Evolutionary conservation across 352 stramenopile species (phyloP).

Genomic region (Pilasporangium apinafurcum): DNA sequence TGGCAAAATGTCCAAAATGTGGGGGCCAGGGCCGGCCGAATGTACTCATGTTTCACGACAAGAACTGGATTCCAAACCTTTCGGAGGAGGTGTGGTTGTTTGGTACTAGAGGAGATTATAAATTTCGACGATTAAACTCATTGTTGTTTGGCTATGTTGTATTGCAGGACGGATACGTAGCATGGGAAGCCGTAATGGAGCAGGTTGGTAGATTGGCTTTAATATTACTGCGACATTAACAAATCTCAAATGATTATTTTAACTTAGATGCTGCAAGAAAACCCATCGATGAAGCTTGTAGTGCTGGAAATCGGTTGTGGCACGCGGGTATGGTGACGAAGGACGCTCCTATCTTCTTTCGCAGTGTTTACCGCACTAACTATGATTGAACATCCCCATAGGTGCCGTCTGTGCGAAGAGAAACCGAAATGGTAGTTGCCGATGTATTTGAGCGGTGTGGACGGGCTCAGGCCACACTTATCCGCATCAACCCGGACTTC

Average conservation of each 20-base stretch:
- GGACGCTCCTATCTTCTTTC: neutral
- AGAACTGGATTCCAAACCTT: conserved; percentile 72
- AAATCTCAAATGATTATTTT: neutral
- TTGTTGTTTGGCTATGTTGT: neutral
- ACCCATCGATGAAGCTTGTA: conserved; percentile 52
- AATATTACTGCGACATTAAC: neutral
- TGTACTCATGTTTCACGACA: conserved; percentile 91
- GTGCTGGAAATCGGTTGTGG: conserved; percentile 84
- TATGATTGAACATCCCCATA: conserved; percentile 10
- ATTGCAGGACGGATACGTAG: conserved; percentile 53
- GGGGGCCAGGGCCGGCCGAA: conserved; percentile 66
- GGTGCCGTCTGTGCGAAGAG: conserved; percentile 73
- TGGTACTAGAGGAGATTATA: neutral
- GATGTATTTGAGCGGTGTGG: conserved; percentile 59
- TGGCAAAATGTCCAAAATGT: conserved; percentile 50
- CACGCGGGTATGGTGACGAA: conserved; percentile 29
- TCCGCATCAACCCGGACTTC: conserved; percentile 75
- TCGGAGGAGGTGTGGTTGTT: conserved; percentile 44
- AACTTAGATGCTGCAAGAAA: conserved; percentile 57
- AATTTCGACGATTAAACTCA: neutral
- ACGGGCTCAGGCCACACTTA: conserved; percentile 39
- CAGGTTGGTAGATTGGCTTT: conserved; percentile 17
- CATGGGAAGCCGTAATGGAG: conserved; percentile 76
- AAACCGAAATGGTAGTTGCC: conserved; percentile 77
- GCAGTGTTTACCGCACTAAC: too few relatives aligned